phyloP scores from a whole-genome alignment of 2,329 filamentous ascomycete genomes.

The Claviceps monticola region DNA sequence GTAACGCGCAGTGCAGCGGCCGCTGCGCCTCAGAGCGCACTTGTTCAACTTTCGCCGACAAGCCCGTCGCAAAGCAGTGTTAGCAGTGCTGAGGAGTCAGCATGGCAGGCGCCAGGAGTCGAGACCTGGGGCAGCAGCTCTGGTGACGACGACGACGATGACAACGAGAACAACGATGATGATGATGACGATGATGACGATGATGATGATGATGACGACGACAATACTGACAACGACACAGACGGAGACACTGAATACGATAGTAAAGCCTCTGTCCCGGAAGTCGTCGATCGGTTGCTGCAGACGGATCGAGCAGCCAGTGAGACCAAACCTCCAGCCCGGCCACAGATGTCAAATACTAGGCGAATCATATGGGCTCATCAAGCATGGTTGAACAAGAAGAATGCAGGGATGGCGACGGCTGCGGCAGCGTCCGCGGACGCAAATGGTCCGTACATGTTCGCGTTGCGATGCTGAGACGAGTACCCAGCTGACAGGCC shows the following conservation, averaged over 20 bases:
- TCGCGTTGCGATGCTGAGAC: background rate
- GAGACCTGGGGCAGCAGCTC: conserved; percentile 2
- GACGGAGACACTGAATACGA: background rate
- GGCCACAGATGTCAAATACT: background rate
- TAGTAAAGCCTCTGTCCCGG: background rate
- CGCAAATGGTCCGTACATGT: background rate
- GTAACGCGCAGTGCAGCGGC: background rate
- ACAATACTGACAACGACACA: background rate
- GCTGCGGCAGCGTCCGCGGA: background rate
- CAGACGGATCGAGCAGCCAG: background rate
- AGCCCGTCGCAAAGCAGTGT: background rate
- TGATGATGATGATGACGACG: background rate
- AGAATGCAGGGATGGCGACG: background rate
- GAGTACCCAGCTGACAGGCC: background rate
- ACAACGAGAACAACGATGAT: background rate
- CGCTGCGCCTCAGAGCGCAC: background rate
- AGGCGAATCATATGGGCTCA: background rate
- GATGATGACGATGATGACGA: background rate
- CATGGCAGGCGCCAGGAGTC: background rate
- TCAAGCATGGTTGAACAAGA: background rate
- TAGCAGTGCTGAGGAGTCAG: background rate
- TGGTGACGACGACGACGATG: background rate
- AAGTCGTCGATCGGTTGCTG: background rate
- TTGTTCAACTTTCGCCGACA: background rate
- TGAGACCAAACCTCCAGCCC: background rate